These are phyloP conservation scores for Achaetomium macrosporum DNA, from an alignment of 2,329 filamentous ascomycete genomes.

Conservation along the genomic window DNA sequence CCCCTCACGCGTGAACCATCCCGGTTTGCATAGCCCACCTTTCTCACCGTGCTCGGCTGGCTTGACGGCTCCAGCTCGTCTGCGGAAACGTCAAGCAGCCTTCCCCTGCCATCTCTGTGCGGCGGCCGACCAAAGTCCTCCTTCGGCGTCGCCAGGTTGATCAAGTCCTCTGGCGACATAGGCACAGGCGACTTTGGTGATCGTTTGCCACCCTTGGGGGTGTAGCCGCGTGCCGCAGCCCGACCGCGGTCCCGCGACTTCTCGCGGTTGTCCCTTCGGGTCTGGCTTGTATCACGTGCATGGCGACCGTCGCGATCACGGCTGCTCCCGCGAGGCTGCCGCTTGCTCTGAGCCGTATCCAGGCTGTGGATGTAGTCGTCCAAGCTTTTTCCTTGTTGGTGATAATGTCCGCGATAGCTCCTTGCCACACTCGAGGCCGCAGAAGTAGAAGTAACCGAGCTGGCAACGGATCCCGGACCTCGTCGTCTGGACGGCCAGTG, in stretches of 20 bases:
- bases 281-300: conserved; percentile 40
- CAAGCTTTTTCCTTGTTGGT: conserved; percentile 55
- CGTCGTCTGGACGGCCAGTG: conserved; percentile 51
- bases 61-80: conserved; percentile 34
- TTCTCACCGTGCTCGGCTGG: conserved; percentile 39
- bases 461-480: conserved; percentile 50
- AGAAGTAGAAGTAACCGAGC: conserved; percentile 47
- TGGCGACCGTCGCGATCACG: conserved; percentile 42
- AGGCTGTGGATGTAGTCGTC: conserved; percentile 85
- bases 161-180: conserved; percentile 86
- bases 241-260: conserved; percentile 66
- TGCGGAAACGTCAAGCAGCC: conserved; percentile 27
- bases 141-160: conserved; percentile 51
- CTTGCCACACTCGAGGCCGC: conserved; percentile 48
- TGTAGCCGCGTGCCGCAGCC: conserved; percentile 55
- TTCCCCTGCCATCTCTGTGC: conserved; percentile 19
- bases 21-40: conserved; percentile 32
- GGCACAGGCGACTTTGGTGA: conserved; percentile 89
- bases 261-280: conserved; percentile 49
- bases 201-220: conserved; percentile 66
- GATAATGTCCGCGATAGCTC: conserved; percentile 45
- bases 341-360: conserved; percentile 62
- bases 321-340: conserved; percentile 51
- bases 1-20: conserved; percentile 29
- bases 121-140: conserved; percentile 26